These are phyloP conservation scores for Cicer chorassanicum DNA, from an alignment of 306 rosid species.

Conservation along the genomic window DNA sequence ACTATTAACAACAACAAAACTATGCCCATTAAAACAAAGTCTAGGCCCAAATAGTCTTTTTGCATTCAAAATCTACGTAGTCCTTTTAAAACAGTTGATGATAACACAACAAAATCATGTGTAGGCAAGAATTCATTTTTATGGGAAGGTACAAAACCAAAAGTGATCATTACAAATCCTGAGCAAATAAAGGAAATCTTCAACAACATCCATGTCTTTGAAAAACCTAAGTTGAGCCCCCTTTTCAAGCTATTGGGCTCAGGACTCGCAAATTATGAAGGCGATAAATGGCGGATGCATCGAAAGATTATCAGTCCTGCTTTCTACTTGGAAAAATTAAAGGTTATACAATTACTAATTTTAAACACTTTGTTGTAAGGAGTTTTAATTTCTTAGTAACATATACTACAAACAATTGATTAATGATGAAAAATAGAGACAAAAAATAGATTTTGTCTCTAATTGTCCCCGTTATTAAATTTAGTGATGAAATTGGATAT, in stretches of 20 bases:
- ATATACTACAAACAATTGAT: neutral
- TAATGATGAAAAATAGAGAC: neutral
- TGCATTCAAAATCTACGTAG: neutral
- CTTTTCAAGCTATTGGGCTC: slow-evolving; percentile 16
- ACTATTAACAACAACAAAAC: too few relatives aligned
- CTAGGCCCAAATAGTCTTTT: too few relatives aligned
- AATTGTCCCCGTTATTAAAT: neutral
- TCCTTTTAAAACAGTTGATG: neutral
- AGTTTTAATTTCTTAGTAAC: neutral
- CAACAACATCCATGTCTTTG: slow-evolving; percentile 28
- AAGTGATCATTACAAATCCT: slow-evolving; percentile 51
- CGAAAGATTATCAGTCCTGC: slow-evolving; percentile 59
- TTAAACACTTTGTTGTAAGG: neutral
- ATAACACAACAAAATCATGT: neutral
- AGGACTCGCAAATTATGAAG: slow-evolving; percentile 44
- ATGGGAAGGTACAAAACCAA: slow-evolving; percentile 50
- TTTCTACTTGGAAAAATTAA: slow-evolving; percentile 54
- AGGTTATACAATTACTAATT: slow-evolving; percentile 44
- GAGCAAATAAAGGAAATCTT: slow-evolving; percentile 50
- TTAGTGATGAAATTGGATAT: neutral
- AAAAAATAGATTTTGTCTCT: neutral
- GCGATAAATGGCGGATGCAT: slow-evolving; percentile 58
- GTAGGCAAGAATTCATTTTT: slow-evolving; percentile 24
- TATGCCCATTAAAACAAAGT: too few relatives aligned
- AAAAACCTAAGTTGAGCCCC: slow-evolving; percentile 43